phyloP scores from a whole-genome alignment of 768 basidiomycete species.

The Coprinopsis cinerea region DNA sequence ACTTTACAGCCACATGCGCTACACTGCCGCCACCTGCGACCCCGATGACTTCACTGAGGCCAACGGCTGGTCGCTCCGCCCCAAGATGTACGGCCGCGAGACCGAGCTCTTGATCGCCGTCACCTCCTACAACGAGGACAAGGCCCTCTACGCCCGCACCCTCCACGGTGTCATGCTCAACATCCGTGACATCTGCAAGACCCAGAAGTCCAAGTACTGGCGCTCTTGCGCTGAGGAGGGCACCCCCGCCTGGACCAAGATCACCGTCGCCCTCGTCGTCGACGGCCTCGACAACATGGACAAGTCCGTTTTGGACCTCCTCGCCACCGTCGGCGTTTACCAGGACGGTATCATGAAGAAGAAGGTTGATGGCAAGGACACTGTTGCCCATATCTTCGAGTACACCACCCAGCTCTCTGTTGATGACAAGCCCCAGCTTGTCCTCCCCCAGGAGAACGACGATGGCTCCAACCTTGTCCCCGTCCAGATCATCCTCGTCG shows the following conservation, averaged over 20 bases:
- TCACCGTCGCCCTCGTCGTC: constrained; percentile 76
- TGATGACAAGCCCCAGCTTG: constrained; percentile 82
- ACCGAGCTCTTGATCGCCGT: constrained; percentile 92
- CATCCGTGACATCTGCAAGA: constrained; percentile 91
- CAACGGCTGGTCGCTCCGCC: constrained; percentile 72
- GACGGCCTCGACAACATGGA: constrained; percentile 90
- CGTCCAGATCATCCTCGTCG: constrained; percentile 83
- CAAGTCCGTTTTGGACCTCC: constrained; percentile 77
- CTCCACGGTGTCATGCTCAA: constrained; percentile 92
- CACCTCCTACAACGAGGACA: constrained; percentile 85
- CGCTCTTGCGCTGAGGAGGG: constrained; percentile 69
- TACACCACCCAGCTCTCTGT: constrained; percentile 96
- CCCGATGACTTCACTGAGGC: constrained; percentile 75
- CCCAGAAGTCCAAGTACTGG: constrained; percentile 87
- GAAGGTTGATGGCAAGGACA: constrained; percentile 74
- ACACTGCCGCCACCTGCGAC: constrained; percentile 81
- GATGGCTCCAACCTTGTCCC: constrained; percentile 83
- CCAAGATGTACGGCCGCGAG: constrained; percentile 70
- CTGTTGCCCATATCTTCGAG: constrained; percentile 89
- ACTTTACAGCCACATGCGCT: constrained; percentile 64
- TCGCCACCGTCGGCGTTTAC: constrained; percentile 82
- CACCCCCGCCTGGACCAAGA: constrained; percentile 77
- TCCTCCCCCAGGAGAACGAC: constrained; percentile 88
- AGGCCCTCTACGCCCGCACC: constrained; percentile 75
- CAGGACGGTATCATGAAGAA: constrained; percentile 92